Evolutionary conservation across 345 rosid genomes (phyloP), one percentile per base, ranked within the genome.

Genomic region (Ceriops decandra): DNA sequence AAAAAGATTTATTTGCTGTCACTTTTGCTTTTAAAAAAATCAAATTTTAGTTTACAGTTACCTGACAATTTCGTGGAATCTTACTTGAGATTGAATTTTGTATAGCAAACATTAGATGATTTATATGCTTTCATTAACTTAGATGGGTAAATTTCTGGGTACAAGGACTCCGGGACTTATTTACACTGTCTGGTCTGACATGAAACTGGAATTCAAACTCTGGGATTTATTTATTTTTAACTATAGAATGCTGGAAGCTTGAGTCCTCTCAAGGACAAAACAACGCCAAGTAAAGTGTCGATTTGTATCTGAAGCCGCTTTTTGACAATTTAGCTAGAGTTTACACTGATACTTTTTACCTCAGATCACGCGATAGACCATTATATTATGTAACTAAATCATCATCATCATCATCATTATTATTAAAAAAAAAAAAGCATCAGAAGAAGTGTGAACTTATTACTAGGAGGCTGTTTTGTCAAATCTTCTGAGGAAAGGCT

Each of bases 1-100:
- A 46, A 64, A 54, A 24, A 38, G 24, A 2, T 15, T 20, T 15
- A 49, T 66, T 73, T 64, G 84, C 77, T 72, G 86, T 72, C 72
- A 67, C 30, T 66, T 73, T 76, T 8, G 17, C 30, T 58, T 6
- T 5, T 4, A 31, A 47, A 75, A 68, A 38, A 66, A 66, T 64
- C 56, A 32, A 72, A n/a, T 28, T 63, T 64, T 33, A 7, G 36
- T 7, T 33, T 7, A 33, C 36, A 33, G 36, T 79, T 77, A 81
- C 46, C 83, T 77, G 75, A 73, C 85, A 63, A 63, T 68, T 33
- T 33, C 9, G 2, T 7, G 36, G 10, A 33, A 33, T 33, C 36
- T 33, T 70, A 65, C 52, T 27, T 57, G 68, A 68, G 67, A 64
- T 73, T 74, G 69, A 19, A 70, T 64, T 77, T 31, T 33, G 22